These are phyloP conservation scores for Yamadazyma dushanensis DNA, from an alignment of 1,139 yeast species.

Conservation along the genomic window DNA sequence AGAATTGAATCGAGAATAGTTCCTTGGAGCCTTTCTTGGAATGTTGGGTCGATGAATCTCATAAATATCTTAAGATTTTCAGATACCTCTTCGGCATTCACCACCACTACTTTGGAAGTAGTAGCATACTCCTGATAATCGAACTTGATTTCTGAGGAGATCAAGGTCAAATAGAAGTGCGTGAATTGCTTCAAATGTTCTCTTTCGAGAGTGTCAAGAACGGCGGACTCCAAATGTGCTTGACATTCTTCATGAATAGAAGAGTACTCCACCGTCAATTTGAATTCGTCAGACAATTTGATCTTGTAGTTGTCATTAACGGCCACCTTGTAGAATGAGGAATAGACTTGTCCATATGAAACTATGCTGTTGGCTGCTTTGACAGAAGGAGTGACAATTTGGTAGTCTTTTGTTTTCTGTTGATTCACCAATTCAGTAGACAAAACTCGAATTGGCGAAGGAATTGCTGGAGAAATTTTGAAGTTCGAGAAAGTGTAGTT, in stretches of 20 bases:
- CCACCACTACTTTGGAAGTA: constrained; percentile 8
- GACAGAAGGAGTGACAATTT: constrained; percentile 28
- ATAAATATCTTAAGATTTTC: background rate
- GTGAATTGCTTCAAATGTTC: background rate
- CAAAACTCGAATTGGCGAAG: constrained; percentile 55
- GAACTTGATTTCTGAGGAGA: constrained; percentile 9
- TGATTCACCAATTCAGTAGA: constrained; percentile 40
- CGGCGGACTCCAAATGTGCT: constrained; percentile 14
- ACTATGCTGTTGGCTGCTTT: constrained; percentile 42
- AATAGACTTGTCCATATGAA: constrained; percentile 68
- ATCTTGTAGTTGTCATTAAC: constrained; percentile 22
- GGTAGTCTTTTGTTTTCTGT: constrained; percentile 26
- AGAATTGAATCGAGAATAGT: background rate
- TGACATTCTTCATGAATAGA: constrained; percentile 46
- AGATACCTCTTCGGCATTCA: constrained; percentile 8
- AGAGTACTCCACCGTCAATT: constrained; percentile 45
- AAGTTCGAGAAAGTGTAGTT: constrained; percentile 63
- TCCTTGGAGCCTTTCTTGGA: background rate
- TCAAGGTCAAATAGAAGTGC: constrained; percentile 5
- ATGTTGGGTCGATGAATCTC: constrained; percentile 7
- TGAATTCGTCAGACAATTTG: constrained; percentile 35
- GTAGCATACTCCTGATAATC: constrained; percentile 11
- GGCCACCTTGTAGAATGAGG: constrained; percentile 55
- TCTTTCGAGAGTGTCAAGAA: constrained; percentile 5
- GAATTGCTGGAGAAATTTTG: constrained; percentile 57